A percentile compares a stretch with the other conserved stretches of the same genome.
Conservation (phyloP, 176 grass and related monocot genomes). For the Avena atlantica region DNA sequence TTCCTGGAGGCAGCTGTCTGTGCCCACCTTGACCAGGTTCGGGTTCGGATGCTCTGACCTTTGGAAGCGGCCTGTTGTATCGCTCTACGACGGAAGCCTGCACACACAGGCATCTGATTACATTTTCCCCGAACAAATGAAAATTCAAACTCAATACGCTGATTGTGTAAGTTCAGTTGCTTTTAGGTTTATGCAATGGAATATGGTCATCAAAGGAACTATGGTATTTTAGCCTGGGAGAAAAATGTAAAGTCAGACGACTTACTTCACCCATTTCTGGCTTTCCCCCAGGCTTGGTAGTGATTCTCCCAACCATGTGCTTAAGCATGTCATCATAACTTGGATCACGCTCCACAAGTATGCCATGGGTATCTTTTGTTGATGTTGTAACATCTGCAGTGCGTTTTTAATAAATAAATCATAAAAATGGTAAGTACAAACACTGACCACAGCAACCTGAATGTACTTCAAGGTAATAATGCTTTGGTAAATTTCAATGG, state of each 20-base stretch:
- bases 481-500: neutral
- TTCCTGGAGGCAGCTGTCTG: constrained; percentile 60
- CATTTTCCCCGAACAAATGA: neutral
- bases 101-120: constrained; percentile 1
- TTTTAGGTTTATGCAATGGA: neutral
- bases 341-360: constrained; percentile 82
- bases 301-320: constrained; percentile 92
- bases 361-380: constrained; percentile 44
- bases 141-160: neutral
- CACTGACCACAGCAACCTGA: constrained; percentile 7
- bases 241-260: neutral
- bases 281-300: constrained; percentile 80
- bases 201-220: neutral
- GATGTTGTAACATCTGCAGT: constrained; percentile 49
- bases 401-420: constrained; percentile 31
- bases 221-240: neutral
- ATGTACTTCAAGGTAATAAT: neutral
- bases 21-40: constrained; percentile 41
- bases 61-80: constrained; percentile 66
- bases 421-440: constrained; percentile 12
- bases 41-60: constrained; percentile 61
- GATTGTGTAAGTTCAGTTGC: neutral
- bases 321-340: constrained; percentile 93
- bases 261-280: constrained; percentile 96
- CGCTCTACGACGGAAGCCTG: constrained; percentile 61